These are phyloP conservation scores for Quercus phellos DNA, from an alignment of 331 rosid genomes.

Conservation along the genomic window DNA sequence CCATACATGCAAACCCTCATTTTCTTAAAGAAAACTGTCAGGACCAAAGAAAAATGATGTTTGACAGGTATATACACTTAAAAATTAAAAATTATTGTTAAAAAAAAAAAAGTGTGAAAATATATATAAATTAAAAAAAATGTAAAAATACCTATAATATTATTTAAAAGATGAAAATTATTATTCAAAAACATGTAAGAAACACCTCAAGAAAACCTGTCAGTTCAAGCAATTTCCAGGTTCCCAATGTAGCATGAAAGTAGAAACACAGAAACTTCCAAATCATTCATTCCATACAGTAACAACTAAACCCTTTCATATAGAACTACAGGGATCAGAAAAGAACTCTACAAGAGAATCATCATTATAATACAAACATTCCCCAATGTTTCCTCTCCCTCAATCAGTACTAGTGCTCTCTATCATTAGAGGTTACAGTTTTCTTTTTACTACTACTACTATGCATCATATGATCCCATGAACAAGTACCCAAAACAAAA, in stretches of 20 bases:
- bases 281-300: neutral
- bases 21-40: neutral
- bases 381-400: neutral
- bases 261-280: neutral
- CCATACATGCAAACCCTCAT: neutral
- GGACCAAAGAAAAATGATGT: neutral
- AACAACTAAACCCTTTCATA: neutral
- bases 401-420: neutral
- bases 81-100: no score
- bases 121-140: no score
- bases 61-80: no score
- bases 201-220: neutral
- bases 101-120: no score
- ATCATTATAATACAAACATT: neutral
- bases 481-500: neutral
- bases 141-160: no score
- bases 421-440: constrained; percentile 6
- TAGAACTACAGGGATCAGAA: no score
- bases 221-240: neutral
- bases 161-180: no score
- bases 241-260: neutral
- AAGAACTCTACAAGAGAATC: neutral
- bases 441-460: neutral
- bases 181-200: no score
- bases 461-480: neutral